A percentile compares a stretch with the other conserved stretches of the same genome.
These are phyloP conservation scores for Stephania yunnanensis DNA, from an alignment of 164 flowering plant species.

Conservation along the genomic window DNA sequence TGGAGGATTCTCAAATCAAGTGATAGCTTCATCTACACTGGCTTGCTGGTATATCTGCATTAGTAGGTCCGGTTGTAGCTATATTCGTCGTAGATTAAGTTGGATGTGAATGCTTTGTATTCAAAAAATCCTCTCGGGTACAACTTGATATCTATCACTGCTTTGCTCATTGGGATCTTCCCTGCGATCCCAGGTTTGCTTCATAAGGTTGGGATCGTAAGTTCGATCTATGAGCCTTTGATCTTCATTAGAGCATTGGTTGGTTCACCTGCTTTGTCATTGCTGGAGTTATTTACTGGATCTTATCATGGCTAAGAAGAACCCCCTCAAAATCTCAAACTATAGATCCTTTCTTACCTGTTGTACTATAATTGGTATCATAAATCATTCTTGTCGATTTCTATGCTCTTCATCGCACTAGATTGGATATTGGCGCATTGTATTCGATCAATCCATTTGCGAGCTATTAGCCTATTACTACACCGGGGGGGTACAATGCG, in stretches of 20 bases:
- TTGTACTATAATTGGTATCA: constrained; percentile 8
- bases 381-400: constrained; percentile 59
- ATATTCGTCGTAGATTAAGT: constrained; percentile 56
- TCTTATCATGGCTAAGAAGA: constrained; percentile 34
- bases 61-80: constrained; percentile 83
- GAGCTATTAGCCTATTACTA: constrained; percentile 62
- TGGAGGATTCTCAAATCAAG: constrained; percentile 83
- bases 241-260: constrained; percentile 60
- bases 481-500: constrained; percentile 57
- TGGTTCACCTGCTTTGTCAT: constrained; percentile 61
- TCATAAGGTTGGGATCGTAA: constrained; percentile 52
- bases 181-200: constrained; percentile 87
- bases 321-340: constrained; percentile 15
- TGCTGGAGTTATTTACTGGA: constrained; percentile 38
- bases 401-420: constrained; percentile 45
- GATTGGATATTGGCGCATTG: constrained; percentile 44
- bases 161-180: constrained; percentile 57
- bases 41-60: constrained; percentile 83
- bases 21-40: constrained; percentile 91
- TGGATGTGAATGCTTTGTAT: constrained; percentile 54
- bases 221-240: constrained; percentile 28
- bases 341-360: constrained; percentile 36
- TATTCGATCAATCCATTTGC: constrained; percentile 53
- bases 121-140: constrained; percentile 46
- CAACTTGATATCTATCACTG: constrained; percentile 58